Conservation (phyloP, 2,329 filamentous ascomycete species). For the Trichoderma citrinoviride region DNA sequence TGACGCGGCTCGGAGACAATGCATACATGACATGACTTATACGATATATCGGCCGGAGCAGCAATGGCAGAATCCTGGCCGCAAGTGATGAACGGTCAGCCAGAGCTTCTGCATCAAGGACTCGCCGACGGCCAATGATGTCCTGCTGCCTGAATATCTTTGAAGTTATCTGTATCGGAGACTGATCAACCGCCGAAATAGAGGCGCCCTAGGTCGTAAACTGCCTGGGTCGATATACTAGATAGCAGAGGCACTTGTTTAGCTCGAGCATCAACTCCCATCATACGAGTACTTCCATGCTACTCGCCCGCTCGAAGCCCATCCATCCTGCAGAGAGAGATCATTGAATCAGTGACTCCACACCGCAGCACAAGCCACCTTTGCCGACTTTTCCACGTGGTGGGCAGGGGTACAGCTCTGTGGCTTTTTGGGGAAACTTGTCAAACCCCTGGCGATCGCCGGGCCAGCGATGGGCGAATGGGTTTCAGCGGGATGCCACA, state of each 20-base stretch:
- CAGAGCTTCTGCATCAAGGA: too few species aligned
- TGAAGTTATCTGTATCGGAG: neutral
- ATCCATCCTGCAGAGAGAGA: conserved; percentile 12
- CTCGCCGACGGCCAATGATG: too few species aligned
- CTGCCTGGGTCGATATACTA: too few species aligned
- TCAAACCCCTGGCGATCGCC: conserved; percentile 21
- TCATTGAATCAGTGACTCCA: too few species aligned
- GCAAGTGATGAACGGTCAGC: too few species aligned
- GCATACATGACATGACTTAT: too few species aligned
- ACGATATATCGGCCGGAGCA: too few species aligned
- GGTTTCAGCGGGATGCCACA: conserved; percentile 9
- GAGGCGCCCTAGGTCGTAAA: neutral
- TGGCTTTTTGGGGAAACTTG: neutral
- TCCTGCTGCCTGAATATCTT: too few species aligned
- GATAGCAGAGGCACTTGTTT: too few species aligned
- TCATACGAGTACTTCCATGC: too few species aligned
- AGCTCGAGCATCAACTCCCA: too few species aligned
- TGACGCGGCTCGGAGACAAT: conserved; percentile 2
- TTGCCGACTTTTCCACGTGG: conserved; percentile 14
- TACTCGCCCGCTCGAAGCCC: neutral
- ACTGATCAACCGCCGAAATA: conserved; percentile 10
- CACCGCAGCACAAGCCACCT: neutral
- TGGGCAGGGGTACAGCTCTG: conserved; percentile 11
- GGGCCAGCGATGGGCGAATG: conserved; percentile 6
- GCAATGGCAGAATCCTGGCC: neutral